A percentile compares a stretch with the other conserved stretches of the same genome.
These are phyloP conservation scores for Lentinula novae-zelandiae DNA, from an alignment of 1,284 basidiomycete species.

Conservation along the genomic window DNA sequence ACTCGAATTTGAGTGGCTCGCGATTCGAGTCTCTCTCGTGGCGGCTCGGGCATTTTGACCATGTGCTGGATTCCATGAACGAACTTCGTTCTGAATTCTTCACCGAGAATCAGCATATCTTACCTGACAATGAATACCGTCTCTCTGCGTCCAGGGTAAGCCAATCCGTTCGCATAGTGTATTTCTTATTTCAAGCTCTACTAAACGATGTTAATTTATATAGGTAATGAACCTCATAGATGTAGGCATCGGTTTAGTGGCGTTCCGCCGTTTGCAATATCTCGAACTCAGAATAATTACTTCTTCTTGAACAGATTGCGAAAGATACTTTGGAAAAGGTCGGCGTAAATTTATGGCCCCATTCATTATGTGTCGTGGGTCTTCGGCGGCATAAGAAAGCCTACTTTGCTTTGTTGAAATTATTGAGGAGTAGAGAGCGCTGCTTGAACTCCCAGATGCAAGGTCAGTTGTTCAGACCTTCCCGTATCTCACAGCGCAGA, in stretches of 20 bases:
- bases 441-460: constrained; percentile 5
- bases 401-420: constrained; percentile 14
- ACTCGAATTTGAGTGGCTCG: neutral
- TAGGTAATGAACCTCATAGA: constrained; percentile 8
- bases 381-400: constrained; percentile 12
- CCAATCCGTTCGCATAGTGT: too few species aligned
- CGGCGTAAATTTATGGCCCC: constrained; percentile 11
- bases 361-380: constrained; percentile 11
- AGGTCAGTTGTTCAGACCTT: constrained; percentile 3
- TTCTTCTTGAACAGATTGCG: constrained; percentile 10
- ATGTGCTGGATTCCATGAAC: constrained; percentile 2
- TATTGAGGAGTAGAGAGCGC: constrained; percentile 3
- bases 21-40: constrained; percentile 6
- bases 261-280: neutral
- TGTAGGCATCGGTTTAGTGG: neutral
- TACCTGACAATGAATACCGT: constrained; percentile 7
- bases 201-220: neutral
- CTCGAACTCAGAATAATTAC: neutral
- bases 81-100: constrained; percentile 11
- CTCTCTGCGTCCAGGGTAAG: constrained; percentile 9
- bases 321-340: constrained; percentile 12
- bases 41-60: constrained; percentile 11
- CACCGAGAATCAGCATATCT: neutral
- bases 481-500: neutral
- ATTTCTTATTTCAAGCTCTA: neutral